A percentile compares a stretch with the other conserved stretches of the same genome.
Evolutionary conservation across 176 grass and related monocot species (phyloP).

Genomic region (Phyllostachys edulis): DNA sequence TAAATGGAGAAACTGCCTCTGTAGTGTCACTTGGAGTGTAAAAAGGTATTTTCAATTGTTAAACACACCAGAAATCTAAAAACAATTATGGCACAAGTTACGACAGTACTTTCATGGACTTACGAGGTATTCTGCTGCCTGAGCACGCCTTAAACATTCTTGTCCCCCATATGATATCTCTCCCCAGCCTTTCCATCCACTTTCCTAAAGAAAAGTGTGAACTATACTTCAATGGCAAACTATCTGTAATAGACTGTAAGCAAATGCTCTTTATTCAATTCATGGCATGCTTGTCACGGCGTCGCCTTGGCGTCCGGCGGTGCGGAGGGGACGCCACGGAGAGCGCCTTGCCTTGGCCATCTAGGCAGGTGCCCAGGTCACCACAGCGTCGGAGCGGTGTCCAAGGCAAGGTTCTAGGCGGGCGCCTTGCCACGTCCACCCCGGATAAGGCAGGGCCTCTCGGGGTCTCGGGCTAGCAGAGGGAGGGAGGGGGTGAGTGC

Average conservation of each 20-base stretch:
- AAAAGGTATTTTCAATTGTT: not conserved
- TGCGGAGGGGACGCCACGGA: too few relatives aligned
- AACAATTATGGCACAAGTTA: not conserved
- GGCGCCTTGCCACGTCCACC: too few relatives aligned
- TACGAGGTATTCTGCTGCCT: conserved; percentile 88
- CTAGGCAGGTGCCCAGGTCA: too few relatives aligned
- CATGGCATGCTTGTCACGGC: too few relatives aligned
- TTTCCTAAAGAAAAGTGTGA: conserved; percentile 42
- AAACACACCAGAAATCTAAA: not conserved
- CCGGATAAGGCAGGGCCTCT: too few relatives aligned
- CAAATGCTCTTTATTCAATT: too few relatives aligned
- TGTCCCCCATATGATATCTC: conserved; percentile 90
- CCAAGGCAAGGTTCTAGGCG: too few relatives aligned
- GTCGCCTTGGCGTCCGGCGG: too few relatives aligned
- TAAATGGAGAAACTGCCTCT: conserved; percentile 11
- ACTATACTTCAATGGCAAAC: not conserved
- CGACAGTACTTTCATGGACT: conserved; percentile 20
- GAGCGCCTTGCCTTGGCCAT: too few relatives aligned
- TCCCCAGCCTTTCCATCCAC: conserved; percentile 96
- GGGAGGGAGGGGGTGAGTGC: too few relatives aligned
- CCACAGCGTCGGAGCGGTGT: too few relatives aligned
- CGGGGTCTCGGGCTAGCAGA: too few relatives aligned
- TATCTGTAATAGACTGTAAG: not conserved
- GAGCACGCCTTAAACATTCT: conserved; percentile 71
- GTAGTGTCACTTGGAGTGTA: not conserved